Base-by-base conservation (phyloP, 805 yeast genomes). In the Yarrowia deformans region DNA sequence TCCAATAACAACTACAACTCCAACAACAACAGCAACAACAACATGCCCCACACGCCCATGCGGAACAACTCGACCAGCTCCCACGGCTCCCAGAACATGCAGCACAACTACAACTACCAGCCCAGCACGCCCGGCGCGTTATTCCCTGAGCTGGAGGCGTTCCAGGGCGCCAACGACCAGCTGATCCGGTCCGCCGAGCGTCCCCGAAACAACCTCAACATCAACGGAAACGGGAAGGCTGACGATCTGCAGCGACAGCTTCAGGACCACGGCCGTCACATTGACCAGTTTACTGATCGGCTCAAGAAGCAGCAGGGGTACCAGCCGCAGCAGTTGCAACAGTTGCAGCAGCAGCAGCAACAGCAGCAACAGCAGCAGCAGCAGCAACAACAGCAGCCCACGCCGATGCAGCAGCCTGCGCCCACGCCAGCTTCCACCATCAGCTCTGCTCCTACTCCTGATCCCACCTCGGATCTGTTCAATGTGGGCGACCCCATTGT, bases 71-170 rank as follows among this genome's bases (percentile, higher is more conserved):
- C 64, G 8, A 55, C 48, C 49, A 42, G 29, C 49, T 34, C 42
- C 12, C 58, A 52, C 32, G 18, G 35, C 52, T 48, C 52, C 34
- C 35, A 29, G 35, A 18, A 18, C 32, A 50, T 32, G 45, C 39
- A 29, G 37, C 23, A 52, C 58, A 52, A 55, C 29, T 40, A 43
- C 52, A 48, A 39, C 48, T 63, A 43, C 46, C 69, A 60, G 43
- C 52, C 70, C 37, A 49, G 56, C 37, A 70, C 69, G 18, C 71
- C 71, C 19, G 40, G 71, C 12, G 42, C 70, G 18, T 63, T 71
- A 8, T 71, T 71, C 54, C 72, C 72, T 6, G 72, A 71, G 56
- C 71, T 69, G 39, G 43, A 69, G 52, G 63, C 68, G 32, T 58
- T 55, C 69, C 48, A 68, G 43, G 69, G 72, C 19, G 50, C 52